Percentiles rank a stretch among this genome's conserved stretches.
Evolutionary conservation across 192 early-diverging fungal genomes (phyloP).

Genomic region (Podila clonocystis): DNA sequence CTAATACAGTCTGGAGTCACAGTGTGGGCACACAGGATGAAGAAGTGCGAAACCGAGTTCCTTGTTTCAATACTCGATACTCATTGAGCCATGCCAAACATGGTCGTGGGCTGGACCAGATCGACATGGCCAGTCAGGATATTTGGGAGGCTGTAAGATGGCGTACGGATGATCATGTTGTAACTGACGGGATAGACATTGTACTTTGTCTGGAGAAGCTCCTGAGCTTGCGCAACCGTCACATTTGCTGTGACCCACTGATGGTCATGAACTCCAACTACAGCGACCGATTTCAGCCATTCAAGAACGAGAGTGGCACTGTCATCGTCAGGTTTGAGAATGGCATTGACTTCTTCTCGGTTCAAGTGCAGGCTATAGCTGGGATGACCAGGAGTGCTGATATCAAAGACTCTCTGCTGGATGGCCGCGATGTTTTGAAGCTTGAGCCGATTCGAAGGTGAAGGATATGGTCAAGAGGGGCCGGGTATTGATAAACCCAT

Average conservation of each 20-base stretch:
- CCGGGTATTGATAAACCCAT: neutral
- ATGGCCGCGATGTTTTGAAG: slow-evolving; percentile 10
- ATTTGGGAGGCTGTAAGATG: neutral
- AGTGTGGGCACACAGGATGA: neutral
- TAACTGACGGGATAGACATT: neutral
- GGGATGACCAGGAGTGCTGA: slow-evolving; percentile 4
- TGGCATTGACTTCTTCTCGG: neutral
- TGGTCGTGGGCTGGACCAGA: neutral
- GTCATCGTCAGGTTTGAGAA: slow-evolving; percentile 1
- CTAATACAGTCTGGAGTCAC: neutral
- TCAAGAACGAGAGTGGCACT: slow-evolving; percentile 2
- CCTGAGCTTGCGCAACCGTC: neutral
- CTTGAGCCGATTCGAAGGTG: slow-evolving; percentile 2
- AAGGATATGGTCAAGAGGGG: neutral
- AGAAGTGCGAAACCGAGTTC: neutral
- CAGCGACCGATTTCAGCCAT: slow-evolving; percentile 4
- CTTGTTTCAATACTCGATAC: neutral
- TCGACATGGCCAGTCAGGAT: slow-evolving; percentile 5
- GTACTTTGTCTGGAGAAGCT: slow-evolving; percentile 5
- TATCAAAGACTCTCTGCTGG: neutral
- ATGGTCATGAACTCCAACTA: neutral
- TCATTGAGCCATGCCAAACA: neutral
- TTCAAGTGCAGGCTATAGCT: slow-evolving; percentile 4
- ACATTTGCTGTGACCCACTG: slow-evolving; percentile 5
- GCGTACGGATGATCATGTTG: neutral